Base-by-base conservation (phyloP, 352 stramenopile genomes). In the Globisporangium sylvaticum region DNA sequence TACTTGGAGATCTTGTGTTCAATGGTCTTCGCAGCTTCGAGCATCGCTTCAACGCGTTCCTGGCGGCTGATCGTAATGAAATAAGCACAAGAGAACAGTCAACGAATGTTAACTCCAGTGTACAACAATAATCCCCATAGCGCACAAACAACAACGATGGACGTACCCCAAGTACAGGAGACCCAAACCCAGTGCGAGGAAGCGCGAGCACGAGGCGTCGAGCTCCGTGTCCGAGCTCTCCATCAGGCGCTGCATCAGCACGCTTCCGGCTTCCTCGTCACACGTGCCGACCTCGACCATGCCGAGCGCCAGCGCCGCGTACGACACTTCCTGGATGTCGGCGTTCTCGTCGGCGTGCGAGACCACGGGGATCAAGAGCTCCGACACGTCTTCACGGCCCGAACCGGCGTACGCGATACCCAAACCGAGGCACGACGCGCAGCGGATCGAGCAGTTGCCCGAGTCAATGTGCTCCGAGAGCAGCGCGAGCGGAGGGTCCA, bases 211-310 rank as follows among this genome's bases (percentile, higher is more conserved):
- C 3, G 97, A 96, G 59, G 98, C 97, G 67, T 99, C 89, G 12
- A 99, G 83, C 72, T 99, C 97, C 56, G 96, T 92, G 62, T 99
- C 97, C 14, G 95, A 98, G 64, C 94, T 97, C 74, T 99, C 97
- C 97, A 99, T 99, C 14, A 99, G 78, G 29, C 96, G 85, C 78
- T 99, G 94, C 72, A 99, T 97, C 48, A 99, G 84, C 27, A 97
- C 88, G 59, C 90, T 97, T 25, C 95, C 97, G n/a, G 98, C 90
- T 67, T 98, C 96, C 69, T 99, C 97, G 73, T 99, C 90, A 65
- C 96, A 98, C 32, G 97, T 99, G 64, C 97, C 97, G 48, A 99
- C 97, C 73, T 98, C 98, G 32, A 99, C 96, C 89, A 99, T 97
- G 53, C 97, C 98, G 42, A 99, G 89, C 20, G 97, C 96, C 24